Evolutionary conservation across 208 protist genomes (phyloP).

Genomic region (Phytomonas sp.): DNA sequence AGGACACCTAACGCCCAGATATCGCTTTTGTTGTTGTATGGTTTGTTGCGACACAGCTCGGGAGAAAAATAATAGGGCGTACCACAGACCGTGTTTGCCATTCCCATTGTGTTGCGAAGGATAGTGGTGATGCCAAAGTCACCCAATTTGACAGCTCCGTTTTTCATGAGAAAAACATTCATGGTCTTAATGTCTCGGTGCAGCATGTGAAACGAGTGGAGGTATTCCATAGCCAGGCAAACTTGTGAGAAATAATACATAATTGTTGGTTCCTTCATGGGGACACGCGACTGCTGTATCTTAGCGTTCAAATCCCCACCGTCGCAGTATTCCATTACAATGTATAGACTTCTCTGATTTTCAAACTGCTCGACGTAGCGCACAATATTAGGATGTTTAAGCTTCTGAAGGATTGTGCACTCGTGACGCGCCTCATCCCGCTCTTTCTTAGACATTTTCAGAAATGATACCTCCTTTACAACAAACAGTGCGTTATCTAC

Average conservation of each 20-base stretch:
- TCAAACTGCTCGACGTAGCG: constrained; percentile 91
- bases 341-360: constrained; percentile 82
- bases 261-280: constrained; percentile 75
- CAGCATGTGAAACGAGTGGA: constrained; percentile 89
- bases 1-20: constrained; percentile 91
- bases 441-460: constrained; percentile 81
- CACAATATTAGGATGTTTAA: constrained; percentile 90
- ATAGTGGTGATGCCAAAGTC: constrained; percentile 92
- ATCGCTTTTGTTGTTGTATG: constrained; percentile 96
- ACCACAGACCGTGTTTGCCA: constrained; percentile 90
- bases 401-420: constrained; percentile 72
- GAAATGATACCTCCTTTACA: constrained; percentile 86
- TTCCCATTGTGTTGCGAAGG: constrained; percentile 85
- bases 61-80: constrained; percentile 95
- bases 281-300: constrained; percentile 47
- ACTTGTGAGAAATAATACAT: constrained; percentile 91
- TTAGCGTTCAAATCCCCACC: constrained; percentile 74
- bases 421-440: constrained; percentile 85
- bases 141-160: constrained; percentile 85
- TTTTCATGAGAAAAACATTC: constrained; percentile 92
- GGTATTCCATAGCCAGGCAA: constrained; percentile 88
- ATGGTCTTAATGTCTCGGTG: constrained; percentile 92
- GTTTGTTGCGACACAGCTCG: constrained; percentile 91
- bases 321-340: constrained; percentile 93
- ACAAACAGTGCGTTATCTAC: constrained; percentile 78